Evolutionary conservation across 2,329 filamentous ascomycete species (phyloP).

Genomic region (Didymella pinodella): DNA sequence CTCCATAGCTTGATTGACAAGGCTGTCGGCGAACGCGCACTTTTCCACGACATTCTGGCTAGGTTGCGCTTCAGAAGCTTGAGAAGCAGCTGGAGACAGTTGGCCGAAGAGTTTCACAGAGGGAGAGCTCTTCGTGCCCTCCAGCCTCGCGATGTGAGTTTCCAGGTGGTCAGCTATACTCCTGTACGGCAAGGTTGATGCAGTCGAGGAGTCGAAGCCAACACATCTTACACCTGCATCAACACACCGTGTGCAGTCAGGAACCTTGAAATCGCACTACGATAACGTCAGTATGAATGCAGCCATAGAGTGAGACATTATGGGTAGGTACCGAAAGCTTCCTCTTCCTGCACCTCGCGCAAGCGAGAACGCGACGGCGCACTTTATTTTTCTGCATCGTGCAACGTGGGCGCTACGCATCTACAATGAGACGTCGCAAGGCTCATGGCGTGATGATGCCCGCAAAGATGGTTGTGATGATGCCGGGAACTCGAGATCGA

Average conservation of each 20-base stretch:
- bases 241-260: conserved; percentile 45
- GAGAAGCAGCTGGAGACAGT: conserved; percentile 37
- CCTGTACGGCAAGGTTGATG: conserved; percentile 41
- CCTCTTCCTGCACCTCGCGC: conserved; percentile 47
- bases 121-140: conserved; percentile 29
- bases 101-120: conserved; percentile 27
- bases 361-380: conserved; percentile 47
- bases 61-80: conserved; percentile 31
- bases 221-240: conserved; percentile 44
- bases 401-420: conserved; percentile 24
- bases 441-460: conserved; percentile 33
- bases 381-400: conserved; percentile 48
- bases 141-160: conserved; percentile 41
- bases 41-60: conserved; percentile 31
- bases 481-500: conserved; percentile 22
- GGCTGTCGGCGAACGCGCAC: conserved; percentile 41
- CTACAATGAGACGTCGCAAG: conserved; percentile 23
- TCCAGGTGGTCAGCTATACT: conserved; percentile 48
- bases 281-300: conserved; percentile 26
- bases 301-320: conserved; percentile 18
- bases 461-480: conserved; percentile 20
- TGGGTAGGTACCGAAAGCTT: conserved; percentile 43
- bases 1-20: conserved; percentile 47
- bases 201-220: conserved; percentile 47
- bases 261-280: conserved; percentile 49